Evolutionary conservation across 208 protist species (phyloP), one percentile per base, ranked within the genome.

Genomic region (Sergeia podlipaevii): DNA sequence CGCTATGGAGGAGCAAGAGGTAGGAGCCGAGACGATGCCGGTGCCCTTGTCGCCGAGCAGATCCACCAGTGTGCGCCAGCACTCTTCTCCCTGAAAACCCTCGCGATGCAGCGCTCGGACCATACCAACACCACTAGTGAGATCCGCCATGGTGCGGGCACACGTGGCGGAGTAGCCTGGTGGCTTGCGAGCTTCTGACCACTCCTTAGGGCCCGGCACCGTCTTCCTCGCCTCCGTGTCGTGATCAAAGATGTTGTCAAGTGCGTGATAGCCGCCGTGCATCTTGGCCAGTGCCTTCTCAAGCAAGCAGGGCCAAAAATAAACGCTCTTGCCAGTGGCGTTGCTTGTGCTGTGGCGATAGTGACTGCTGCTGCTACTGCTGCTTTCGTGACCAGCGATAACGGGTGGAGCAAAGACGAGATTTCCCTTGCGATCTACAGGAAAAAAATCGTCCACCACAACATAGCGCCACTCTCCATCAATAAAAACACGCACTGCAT

Each of bases 281-380:
- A 93, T 32, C 64, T 96, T 96, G 7, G 89, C 89, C 15, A 93
- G 43, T 30, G 80, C 77, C 67, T 96, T 96, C 46, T 96, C 89
- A 11, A 93, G 21, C 24, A 96, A 65, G 53, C 77, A 90, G 20
- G 80, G 77, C 89, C 89, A 96, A 32, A 76, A 80, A 66, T 50
- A 65, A 77, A 24, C 66, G 55, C 26, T 44, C 60, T 29, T 59
- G 13, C 1, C 41, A 18, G 32, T 43, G 30, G 26, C 27, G 5
- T 11, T 42, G 20, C 53, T 42, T 4, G 20, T 65, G 53, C 77
- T 89, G 20, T 77, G 77, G 85, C 89, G 93, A 32, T 73, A 80
- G 63, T 50, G 64, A 77, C 26, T 70, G 55, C 26, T 44, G 55
- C 24, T 59, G 13, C 1, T 32, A 18, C 23, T 43, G 30, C 18